Evolutionary conservation across 805 yeast species (phyloP).

Genomic region (Citeromyces matritensis): DNA sequence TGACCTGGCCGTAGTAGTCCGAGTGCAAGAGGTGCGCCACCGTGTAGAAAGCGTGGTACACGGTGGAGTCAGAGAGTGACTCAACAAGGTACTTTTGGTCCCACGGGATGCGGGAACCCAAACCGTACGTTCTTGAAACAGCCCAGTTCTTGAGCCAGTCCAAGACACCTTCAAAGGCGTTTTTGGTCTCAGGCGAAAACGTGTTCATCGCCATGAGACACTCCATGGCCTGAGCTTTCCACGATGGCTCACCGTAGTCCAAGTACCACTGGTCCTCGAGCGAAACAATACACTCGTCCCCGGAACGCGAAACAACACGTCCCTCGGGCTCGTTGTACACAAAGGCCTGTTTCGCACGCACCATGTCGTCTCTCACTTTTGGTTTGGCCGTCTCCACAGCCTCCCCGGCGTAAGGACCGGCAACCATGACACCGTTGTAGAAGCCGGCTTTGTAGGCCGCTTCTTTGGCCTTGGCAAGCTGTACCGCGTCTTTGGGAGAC

Average conservation of each 20-base stretch:
- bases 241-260: constrained; percentile 88
- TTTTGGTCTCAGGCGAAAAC: constrained; percentile 67
- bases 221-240: constrained; percentile 75
- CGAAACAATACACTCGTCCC: constrained; percentile 93
- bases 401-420: constrained; percentile 78
- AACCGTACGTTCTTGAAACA: constrained; percentile 88
- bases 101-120: constrained; percentile 95
- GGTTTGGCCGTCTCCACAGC: constrained; percentile 86
- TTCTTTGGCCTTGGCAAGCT: constrained; percentile 87
- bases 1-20: constrained; percentile 68
- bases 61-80: constrained; percentile 89
- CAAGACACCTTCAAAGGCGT: constrained; percentile 87
- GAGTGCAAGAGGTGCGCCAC: constrained; percentile 73
- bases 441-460: constrained; percentile 92
- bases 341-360: constrained; percentile 68
- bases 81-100: constrained; percentile 88
- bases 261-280: constrained; percentile 97
- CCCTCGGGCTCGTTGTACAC: constrained; percentile 92
- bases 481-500: constrained; percentile 84
- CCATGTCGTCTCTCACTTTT: constrained; percentile 69
- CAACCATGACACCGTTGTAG: constrained; percentile 72
- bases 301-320: constrained; percentile 82
- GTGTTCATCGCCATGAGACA: constrained; percentile 67
- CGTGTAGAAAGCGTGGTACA: constrained; percentile 92
- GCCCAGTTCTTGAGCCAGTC: constrained; percentile 99